phyloP scores from a whole-genome alignment of 2,329 filamentous ascomycete genomes.

The Annulohypoxylon truncatum region DNA sequence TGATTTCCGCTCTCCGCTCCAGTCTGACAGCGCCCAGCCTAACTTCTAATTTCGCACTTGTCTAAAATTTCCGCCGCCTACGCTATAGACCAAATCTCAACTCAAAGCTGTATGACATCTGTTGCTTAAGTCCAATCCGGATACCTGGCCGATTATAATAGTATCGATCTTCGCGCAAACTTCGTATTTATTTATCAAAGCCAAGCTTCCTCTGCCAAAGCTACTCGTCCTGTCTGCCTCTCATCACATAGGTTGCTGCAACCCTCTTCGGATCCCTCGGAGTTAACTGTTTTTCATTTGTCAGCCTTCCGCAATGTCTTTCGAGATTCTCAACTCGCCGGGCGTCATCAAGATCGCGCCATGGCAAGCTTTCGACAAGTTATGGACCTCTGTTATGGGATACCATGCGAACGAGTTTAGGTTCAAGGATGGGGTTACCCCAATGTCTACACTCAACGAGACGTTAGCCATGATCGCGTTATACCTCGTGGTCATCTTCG shows the following conservation, averaged over 20 bases:
- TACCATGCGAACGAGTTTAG: slow-evolving; percentile 86
- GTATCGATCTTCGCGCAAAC: slow-evolving; percentile 26
- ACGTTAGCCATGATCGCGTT: slow-evolving; percentile 80
- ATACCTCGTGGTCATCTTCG: slow-evolving; percentile 93
- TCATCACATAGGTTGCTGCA: not conserved
- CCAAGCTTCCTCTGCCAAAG: not conserved
- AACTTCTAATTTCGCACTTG: not conserved
- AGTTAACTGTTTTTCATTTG: slow-evolving; percentile 7
- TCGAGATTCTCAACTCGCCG: slow-evolving; percentile 26
- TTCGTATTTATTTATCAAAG: not conserved
- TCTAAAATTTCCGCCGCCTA: slow-evolving; percentile 1
- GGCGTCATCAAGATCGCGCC: slow-evolving; percentile 76
- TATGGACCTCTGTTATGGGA: slow-evolving; percentile 78
- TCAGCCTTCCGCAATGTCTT: slow-evolving; percentile 38
- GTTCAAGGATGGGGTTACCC: slow-evolving; percentile 82
- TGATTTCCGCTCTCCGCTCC: slow-evolving; percentile 4
- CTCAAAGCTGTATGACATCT: slow-evolving; percentile 33
- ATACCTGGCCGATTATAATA: slow-evolving; percentile 29
- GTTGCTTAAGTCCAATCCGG: slow-evolving; percentile 8
- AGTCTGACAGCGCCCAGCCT: not conserved
- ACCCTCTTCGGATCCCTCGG: not conserved
- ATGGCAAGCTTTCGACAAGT: slow-evolving; percentile 93
- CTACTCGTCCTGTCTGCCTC: not conserved
- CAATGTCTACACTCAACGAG: slow-evolving; percentile 87
- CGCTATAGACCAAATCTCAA: slow-evolving; percentile 16